Evolutionary conservation across 345 rosid species (phyloP).

Genomic region (Excoecaria cochinchinensis): DNA sequence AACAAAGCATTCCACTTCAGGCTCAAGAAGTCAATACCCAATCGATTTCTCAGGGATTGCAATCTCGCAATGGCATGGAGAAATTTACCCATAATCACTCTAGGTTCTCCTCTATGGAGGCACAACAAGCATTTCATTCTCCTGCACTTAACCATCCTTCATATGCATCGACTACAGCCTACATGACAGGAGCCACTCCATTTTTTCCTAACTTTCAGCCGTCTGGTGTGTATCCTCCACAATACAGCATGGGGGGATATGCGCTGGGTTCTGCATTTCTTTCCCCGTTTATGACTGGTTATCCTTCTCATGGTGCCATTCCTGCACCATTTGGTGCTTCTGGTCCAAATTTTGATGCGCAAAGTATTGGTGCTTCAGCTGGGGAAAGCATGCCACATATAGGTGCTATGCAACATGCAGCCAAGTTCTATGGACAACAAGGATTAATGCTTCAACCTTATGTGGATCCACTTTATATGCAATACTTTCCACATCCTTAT

Average conservation of each 20-base stretch:
- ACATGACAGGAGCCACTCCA: conserved; percentile 24
- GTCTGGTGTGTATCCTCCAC: conserved; percentile 28
- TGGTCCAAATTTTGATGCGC: conserved; percentile 19
- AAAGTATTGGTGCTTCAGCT: conserved; percentile 29
- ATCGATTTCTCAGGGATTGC: conserved; percentile 44
- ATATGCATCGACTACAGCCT: conserved; percentile 19
- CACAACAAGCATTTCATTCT: conserved; percentile 10
- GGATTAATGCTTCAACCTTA: conserved; percentile 36
- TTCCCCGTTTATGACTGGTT: conserved; percentile 26
- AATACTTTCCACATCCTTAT: conserved; percentile 23
- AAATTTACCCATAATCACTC: not conserved
- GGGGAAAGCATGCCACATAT: conserved; percentile 39
- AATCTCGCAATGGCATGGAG: conserved; percentile 30
- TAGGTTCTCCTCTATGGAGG: conserved; percentile 13
- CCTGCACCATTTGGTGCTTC: conserved; percentile 24
- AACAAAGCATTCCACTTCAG: conserved; percentile 42
- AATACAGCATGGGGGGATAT: conserved; percentile 21
- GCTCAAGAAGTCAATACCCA: conserved; percentile 41
- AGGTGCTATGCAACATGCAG: conserved; percentile 42
- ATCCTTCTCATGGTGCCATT: conserved; percentile 25
- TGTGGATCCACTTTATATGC: conserved; percentile 26
- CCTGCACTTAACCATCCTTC: conserved; percentile 24
- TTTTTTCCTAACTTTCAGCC: conserved; percentile 29
- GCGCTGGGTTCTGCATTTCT: conserved; percentile 23
- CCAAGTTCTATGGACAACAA: conserved; percentile 52